Evolutionary conservation across 2,329 filamentous ascomycete genomes (phyloP).

Genomic region (Scytalidium lignicola): DNA sequence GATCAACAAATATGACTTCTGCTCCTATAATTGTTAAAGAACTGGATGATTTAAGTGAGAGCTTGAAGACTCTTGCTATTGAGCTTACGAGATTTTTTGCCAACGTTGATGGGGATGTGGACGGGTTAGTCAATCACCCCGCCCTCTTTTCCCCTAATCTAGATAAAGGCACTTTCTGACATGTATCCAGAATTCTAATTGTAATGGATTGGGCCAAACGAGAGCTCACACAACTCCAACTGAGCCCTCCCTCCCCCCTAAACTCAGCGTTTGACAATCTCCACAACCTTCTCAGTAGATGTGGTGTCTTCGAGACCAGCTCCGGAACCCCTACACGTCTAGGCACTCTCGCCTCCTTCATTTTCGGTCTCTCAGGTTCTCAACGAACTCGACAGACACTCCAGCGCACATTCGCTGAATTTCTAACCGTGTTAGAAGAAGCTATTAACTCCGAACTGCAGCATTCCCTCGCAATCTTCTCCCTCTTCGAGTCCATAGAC

Average conservation of each 20-base stretch:
- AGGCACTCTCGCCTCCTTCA: constrained; percentile 61
- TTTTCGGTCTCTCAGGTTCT: constrained; percentile 76
- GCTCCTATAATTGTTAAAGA: constrained; percentile 80
- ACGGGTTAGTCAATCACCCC: constrained; percentile 52
- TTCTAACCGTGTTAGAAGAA: constrained; percentile 82
- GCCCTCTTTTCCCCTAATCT: neutral
- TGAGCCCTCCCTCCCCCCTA: constrained; percentile 56
- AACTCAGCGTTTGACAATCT: constrained; percentile 76
- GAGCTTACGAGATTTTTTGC: constrained; percentile 91
- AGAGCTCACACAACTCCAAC: constrained; percentile 68
- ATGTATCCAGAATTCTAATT: constrained; percentile 63
- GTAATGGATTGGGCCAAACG: constrained; percentile 96
- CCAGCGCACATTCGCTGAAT: constrained; percentile 82
- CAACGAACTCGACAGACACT: constrained; percentile 78
- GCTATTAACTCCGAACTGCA: constrained; percentile 80
- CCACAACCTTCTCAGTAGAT: constrained; percentile 66
- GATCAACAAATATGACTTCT: constrained; percentile 85
- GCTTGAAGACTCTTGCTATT: constrained; percentile 74
- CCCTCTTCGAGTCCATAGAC: constrained; percentile 88
- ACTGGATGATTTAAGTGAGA: constrained; percentile 80
- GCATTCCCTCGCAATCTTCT: constrained; percentile 74
- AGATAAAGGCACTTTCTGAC: constrained; percentile 15
- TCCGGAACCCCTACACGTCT: constrained; percentile 59
- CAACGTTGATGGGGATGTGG: constrained; percentile 88
- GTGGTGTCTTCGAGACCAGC: constrained; percentile 53